phyloP scores from a whole-genome alignment of 805 yeast species.

The Yamadazyma sp. region DNA sequence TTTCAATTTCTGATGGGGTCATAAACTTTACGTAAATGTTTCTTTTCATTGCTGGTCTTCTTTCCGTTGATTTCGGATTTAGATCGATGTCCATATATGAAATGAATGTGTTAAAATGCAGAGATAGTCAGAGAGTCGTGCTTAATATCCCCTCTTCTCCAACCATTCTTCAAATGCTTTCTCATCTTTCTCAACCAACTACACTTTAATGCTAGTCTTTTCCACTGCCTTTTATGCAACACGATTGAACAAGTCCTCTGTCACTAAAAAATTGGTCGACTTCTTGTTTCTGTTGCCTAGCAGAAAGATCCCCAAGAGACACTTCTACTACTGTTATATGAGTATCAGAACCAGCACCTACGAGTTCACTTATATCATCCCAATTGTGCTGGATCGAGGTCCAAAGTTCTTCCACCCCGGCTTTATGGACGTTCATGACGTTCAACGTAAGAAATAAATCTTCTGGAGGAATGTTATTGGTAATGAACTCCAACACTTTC shows the following conservation, averaged over 20 bases:
- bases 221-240: not conserved
- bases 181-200: not conserved
- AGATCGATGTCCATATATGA: no score
- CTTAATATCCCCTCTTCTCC: no score
- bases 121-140: no score
- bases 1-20: no score
- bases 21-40: no score
- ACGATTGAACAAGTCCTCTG: slow-evolving; percentile 20
- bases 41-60: no score
- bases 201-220: not conserved
- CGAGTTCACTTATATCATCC: slow-evolving; percentile 62
- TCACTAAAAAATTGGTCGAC: slow-evolving; percentile 49
- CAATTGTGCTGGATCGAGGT: slow-evolving; percentile 73
- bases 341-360: slow-evolving; percentile 53
- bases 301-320: slow-evolving; percentile 54
- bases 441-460: slow-evolving; percentile 46
- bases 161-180: not conserved
- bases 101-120: no score
- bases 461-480: slow-evolving; percentile 47
- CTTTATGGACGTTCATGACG: slow-evolving; percentile 61
- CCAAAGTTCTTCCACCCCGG: slow-evolving; percentile 72
- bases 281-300: slow-evolving; percentile 49
- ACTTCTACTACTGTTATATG: not conserved
- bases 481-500: slow-evolving; percentile 55
- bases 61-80: no score